Evolutionary conservation across 208 protist genomes (phyloP), one percentile per base, ranked within the genome.

Genomic region (Entamoeba moshkovskii): DNA sequence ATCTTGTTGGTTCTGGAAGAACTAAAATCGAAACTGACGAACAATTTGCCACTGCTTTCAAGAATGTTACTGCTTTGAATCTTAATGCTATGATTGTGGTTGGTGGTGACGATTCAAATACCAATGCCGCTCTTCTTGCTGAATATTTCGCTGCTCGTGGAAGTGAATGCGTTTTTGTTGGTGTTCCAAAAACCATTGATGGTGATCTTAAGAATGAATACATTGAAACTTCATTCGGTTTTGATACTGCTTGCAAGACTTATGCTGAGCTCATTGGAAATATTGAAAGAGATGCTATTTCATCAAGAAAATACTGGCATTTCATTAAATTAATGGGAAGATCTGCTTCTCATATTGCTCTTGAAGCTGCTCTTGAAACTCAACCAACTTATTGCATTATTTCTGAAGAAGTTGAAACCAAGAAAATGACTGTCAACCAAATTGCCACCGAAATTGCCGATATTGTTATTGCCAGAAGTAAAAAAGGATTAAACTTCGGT

Each of bases 111-210:
- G 96, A 96, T 94, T 96, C 95, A 11, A 97, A 96, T 93, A 96
- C 96, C 13, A 97, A 97, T 42, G 96, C 96, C 45, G 94, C 94
- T 49, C 6, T 96, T 22, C 73, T 97, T 29, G 96, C 95, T 66
- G 96, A 97, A 92, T 94, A 95, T 48, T 97, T 96, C 92, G 46
- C 66, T 15, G 73, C 45, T 4, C 1, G 93, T 5, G 44, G 45
- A 1, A 46, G 91, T 22, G 44, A 94, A 38, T 94, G 93, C 59
- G 29, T n/a, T 52, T 96, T 97, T 85, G 93, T 97, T 49, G 96
- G 96, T 66, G 95, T 96, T n/a, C 96, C 96, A 93, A 97, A 97
- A 59, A 97, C 96, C 13, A 97, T 97, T 93, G 96, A 97, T 93
- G 95, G 96, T 46, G 96, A 97, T 94, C 93, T 97, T 22, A 95